Conservation (phyloP, 345 rosid species). For the Theobroma cacao region DNA sequence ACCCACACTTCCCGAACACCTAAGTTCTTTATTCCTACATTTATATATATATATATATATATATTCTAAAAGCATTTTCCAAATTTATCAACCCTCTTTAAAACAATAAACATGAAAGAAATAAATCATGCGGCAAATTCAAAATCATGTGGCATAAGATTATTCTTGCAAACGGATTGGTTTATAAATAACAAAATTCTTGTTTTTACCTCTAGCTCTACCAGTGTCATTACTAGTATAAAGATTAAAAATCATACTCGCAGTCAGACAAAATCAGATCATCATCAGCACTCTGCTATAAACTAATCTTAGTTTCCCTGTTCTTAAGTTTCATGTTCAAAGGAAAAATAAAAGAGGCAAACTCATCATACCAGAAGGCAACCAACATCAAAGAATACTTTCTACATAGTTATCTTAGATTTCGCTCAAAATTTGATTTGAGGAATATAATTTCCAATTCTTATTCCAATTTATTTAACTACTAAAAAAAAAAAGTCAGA, state of each 20-base stretch:
- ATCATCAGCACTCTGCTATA: not conserved
- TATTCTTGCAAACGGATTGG: not conserved
- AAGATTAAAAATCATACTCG: not conserved
- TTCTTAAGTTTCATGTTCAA: not conserved
- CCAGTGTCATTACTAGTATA: not conserved
- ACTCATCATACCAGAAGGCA: not conserved
- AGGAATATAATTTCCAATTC: not conserved
- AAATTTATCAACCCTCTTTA: not conserved
- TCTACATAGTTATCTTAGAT: not conserved
- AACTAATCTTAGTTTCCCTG: not conserved
- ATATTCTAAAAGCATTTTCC: constrained; percentile 8
- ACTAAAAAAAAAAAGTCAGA: too few relatives aligned
- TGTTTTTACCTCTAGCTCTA: not conserved
- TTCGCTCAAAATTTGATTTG: not conserved
- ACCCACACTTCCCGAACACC: constrained; percentile 50
- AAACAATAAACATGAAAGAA: constrained; percentile 1
- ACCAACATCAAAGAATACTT: not conserved
- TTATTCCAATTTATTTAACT: not conserved
- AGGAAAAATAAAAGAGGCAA: not conserved
- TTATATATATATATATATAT: not conserved
- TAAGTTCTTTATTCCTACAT: constrained; percentile 25
- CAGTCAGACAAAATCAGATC: not conserved
- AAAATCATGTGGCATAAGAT: not conserved
- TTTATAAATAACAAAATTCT: not conserved
- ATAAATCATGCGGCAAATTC: not conserved